Evolutionary conservation across 345 rosid genomes (phyloP).

Genomic region (Ceriops zippeliana): DNA sequence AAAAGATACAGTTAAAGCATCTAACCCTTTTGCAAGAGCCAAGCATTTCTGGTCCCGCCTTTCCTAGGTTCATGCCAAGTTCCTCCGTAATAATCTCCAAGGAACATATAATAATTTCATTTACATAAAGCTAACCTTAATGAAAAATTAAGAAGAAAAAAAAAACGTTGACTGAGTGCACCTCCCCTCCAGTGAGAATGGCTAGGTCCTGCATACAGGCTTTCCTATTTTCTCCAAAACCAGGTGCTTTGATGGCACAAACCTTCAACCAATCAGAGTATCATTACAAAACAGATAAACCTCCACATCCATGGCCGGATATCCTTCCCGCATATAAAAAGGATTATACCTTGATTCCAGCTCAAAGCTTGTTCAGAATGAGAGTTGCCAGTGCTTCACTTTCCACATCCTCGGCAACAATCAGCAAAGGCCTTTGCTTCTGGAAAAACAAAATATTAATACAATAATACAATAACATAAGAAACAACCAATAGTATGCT

Average conservation of each 20-base stretch:
- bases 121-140: too few species aligned
- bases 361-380: conserved; percentile 87
- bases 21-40: conserved; percentile 88
- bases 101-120: not conserved
- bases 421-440: conserved; percentile 79
- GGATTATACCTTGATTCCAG: conserved; percentile 74
- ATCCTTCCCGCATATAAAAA: not conserved
- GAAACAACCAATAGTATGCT: not conserved
- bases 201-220: conserved; percentile 83
- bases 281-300: not conserved
- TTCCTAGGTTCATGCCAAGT: conserved; percentile 88
- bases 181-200: conserved; percentile 84
- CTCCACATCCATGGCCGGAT: not conserved
- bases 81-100: conserved; percentile 85
- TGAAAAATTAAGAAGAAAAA: not conserved
- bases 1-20: too few species aligned
- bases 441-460: conserved; percentile 27
- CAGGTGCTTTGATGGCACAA: conserved; percentile 96
- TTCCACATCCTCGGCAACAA: conserved; percentile 90
- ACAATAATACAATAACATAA: not conserved
- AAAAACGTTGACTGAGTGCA: not conserved
- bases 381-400: conserved; percentile 88
- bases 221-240: conserved; percentile 94
- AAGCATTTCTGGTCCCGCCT: conserved; percentile 72
- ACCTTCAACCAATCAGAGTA: conserved; percentile 37